Base-by-base conservation (phyloP, 2,329 filamentous ascomycete genomes). In the Camillea tinctor region DNA sequence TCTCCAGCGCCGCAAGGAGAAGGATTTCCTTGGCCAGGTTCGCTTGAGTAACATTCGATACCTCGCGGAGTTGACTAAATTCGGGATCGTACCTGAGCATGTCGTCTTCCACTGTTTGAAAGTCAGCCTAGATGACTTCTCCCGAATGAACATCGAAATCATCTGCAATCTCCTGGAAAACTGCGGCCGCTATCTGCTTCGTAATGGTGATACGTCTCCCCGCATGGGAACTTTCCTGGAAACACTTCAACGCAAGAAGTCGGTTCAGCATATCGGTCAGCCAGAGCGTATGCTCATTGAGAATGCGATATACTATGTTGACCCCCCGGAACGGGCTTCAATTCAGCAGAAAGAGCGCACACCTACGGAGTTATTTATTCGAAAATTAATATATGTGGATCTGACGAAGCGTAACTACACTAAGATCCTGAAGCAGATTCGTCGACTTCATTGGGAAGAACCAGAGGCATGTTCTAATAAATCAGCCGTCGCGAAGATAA, bases 51-150 rank as follows among this genome's bases (percentile, higher is more conserved):
- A 98, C 72, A 93, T 98, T 64, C 91, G 96, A n/a, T 99, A 99
- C 73, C 86, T 99, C 55, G 93, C 95, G 7, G 95, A 99, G 76
- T 79, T 99, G 72, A 99, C 95, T 60, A 99, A 99, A 73, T 99
- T 99, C 71, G 94, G 95, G 30, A 92, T 97, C 30, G 95, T 99
- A 8, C 95, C 96, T 0, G 95, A 99, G 75, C 95, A 99, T 75
- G 94, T 99, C 65, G 96, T 99, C 57, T 99, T 99, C 72, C 95
- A 99, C 72, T 99, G 95, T 73, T 86, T 99, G 69, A 99, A 97
- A 75, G 94, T 99, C 74, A 96, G 94, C 67, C 79, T 99, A 24
- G 95, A 99, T 70, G 95, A 99, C 71, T 99, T 99, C 72, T 97
- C 95, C 2, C 87, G 94, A 62, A 97, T 97, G 91, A 99, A 99